phyloP scores from a whole-genome alignment of 208 protist genomes.

The Tritrichomonas musculus region DNA sequence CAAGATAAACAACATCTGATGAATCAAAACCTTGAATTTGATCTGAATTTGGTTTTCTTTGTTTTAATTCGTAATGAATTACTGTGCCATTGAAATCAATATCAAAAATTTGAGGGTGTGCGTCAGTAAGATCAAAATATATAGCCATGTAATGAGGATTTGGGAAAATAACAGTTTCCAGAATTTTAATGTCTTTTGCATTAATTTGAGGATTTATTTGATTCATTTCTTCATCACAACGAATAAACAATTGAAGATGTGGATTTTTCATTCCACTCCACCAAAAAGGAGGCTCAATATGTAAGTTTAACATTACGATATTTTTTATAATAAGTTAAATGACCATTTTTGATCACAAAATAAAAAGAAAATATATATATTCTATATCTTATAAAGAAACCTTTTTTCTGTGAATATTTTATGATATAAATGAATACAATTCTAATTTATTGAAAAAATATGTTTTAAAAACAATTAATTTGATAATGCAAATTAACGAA shows the following conservation, averaged over 20 bases:
- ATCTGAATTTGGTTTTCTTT: not conserved
- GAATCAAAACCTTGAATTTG: not conserved
- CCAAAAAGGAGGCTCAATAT: not conserved
- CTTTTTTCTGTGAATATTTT: too few relatives aligned
- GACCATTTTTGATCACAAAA: too few relatives aligned
- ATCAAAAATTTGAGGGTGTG: not conserved
- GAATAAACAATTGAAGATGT: not conserved
- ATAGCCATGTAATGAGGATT: not conserved
- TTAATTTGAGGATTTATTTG: not conserved
- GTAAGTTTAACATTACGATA: too few relatives aligned
- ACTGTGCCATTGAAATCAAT: not conserved
- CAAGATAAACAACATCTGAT: not conserved
- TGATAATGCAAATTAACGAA: too few relatives aligned
- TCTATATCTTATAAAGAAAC: too few relatives aligned
- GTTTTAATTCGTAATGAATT: not conserved
- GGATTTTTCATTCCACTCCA: not conserved
- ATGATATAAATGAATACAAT: too few relatives aligned
- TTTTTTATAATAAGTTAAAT: too few relatives aligned
- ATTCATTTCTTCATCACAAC: not conserved
- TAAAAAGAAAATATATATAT: too few relatives aligned
- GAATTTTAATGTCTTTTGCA: not conserved
- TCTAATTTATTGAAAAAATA: too few relatives aligned
- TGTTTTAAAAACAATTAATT: too few relatives aligned
- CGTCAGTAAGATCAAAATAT: not conserved
- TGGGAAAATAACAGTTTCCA: not conserved